Evolutionary conservation across 192 early-diverging fungal species (phyloP).

Genomic region (Entomortierella lignicola): DNA sequence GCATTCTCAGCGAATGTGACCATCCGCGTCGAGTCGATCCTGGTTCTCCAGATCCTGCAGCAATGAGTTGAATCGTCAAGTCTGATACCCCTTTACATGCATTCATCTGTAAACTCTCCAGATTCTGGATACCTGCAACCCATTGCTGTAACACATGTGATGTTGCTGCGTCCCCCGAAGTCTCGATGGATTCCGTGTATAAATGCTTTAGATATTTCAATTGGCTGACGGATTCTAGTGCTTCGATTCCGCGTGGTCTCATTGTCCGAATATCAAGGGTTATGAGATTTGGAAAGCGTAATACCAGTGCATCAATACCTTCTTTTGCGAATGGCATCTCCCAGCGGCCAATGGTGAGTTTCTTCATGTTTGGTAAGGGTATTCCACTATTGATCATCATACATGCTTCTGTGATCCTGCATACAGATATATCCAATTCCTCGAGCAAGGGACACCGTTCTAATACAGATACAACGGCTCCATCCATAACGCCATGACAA

Average conservation of each 20-base stretch:
- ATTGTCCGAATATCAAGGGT: slow-evolving; percentile 35
- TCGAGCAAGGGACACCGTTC: slow-evolving; percentile 38
- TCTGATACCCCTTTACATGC: slow-evolving; percentile 42
- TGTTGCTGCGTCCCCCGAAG: slow-evolving; percentile 14
- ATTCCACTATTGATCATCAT: slow-evolving; percentile 17
- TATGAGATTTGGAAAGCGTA: slow-evolving; percentile 27
- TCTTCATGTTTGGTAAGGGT: slow-evolving; percentile 23
- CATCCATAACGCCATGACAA: slow-evolving; percentile 22
- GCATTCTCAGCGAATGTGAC: slow-evolving; percentile 41
- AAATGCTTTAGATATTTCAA: slow-evolving; percentile 30
- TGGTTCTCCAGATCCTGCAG: slow-evolving; percentile 7
- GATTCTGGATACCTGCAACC: slow-evolving; percentile 32
- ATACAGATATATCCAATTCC: slow-evolving; percentile 41
- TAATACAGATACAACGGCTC: slow-evolving; percentile 6
- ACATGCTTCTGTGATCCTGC: slow-evolving; percentile 26
- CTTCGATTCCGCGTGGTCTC: slow-evolving; percentile 22
- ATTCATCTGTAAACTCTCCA: slow-evolving; percentile 40
- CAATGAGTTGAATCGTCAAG: slow-evolving; percentile 11
- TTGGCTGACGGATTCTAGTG: slow-evolving; percentile 17
- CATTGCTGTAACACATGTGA: slow-evolving; percentile 22
- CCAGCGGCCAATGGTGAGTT: slow-evolving; percentile 33
- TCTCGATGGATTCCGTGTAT: slow-evolving; percentile 32
- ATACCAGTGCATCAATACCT: slow-evolving; percentile 27
- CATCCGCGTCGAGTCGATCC: slow-evolving; percentile 22
- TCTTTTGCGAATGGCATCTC: slow-evolving; percentile 7